A percentile compares a stretch with the other conserved stretches of the same genome.
phyloP scores from a whole-genome alignment of 768 basidiomycete species.

The Hebeloma cylindrosporum region DNA sequence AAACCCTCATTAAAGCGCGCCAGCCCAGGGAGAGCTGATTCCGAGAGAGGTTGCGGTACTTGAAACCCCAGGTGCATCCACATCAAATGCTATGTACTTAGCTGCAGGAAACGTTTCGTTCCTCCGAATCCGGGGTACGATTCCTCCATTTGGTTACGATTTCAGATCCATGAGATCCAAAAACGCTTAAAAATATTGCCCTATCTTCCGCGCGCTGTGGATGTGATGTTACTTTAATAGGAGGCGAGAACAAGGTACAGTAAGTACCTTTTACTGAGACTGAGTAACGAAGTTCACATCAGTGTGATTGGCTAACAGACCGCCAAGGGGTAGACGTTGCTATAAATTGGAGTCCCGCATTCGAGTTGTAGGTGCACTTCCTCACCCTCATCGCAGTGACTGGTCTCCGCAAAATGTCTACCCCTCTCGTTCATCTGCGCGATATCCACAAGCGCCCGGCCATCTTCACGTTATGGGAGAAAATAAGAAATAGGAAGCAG shows the following conservation, averaged over 20 bases:
- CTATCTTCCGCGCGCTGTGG: background rate
- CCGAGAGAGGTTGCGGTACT: no score
- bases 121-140: constrained; percentile 6
- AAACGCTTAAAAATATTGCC: background rate
- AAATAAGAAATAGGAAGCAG: constrained; percentile 36
- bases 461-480: constrained; percentile 52
- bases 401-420: constrained; percentile 11
- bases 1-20: no score
- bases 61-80: background rate
- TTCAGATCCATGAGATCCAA: constrained; percentile 7
- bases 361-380: constrained; percentile 2
- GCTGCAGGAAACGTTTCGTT: background rate
- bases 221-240: no score
- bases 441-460: constrained; percentile 41
- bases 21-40: no score
- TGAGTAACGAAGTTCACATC: constrained; percentile 20
- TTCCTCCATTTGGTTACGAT: background rate
- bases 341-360: background rate
- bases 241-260: no score
- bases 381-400: constrained; percentile 2
- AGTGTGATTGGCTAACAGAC: no score
- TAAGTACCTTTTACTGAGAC: no score
- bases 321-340: no score
- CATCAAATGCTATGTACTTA: constrained; percentile 5
- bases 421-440: constrained; percentile 37